These are phyloP conservation scores for Floccularia luteovirens DNA, from an alignment of 768 basidiomycete species.

Conservation along the genomic window DNA sequence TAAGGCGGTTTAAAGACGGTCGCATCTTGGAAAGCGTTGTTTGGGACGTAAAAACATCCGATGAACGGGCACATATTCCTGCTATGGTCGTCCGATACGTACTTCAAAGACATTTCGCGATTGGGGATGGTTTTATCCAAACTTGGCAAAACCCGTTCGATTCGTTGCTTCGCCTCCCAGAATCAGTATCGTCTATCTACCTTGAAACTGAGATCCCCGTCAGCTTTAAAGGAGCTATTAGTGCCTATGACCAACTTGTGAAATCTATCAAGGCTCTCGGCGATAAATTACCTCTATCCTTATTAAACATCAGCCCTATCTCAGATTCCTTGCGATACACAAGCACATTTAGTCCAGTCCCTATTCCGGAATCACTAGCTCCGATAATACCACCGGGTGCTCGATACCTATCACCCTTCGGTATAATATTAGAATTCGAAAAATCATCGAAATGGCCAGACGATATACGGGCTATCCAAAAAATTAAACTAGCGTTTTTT, in stretches of 20 bases:
- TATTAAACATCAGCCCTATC: constrained; percentile 69
- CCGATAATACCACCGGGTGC: constrained; percentile 49
- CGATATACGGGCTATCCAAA: constrained; percentile 86
- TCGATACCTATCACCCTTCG: constrained; percentile 61
- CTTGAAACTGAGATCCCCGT: constrained; percentile 28
- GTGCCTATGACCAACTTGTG: constrained; percentile 75
- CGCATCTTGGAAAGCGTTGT: constrained; percentile 91
- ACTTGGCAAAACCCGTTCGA: constrained; percentile 59
- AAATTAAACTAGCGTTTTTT: constrained; percentile 89
- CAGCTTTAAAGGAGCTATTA: constrained; percentile 68
- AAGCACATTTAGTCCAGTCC: constrained; percentile 72
- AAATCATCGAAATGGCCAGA: constrained; percentile 93
- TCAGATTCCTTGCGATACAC: constrained; percentile 79
- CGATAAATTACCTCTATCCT: constrained; percentile 68
- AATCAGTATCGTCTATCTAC: constrained; percentile 38
- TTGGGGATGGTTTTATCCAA: constrained; percentile 42
- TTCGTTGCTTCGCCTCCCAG: constrained; percentile 48
- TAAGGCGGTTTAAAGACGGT: constrained; percentile 94
- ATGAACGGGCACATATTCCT: constrained; percentile 78
- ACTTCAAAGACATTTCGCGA: constrained; percentile 68
- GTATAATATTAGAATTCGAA: constrained; percentile 83
- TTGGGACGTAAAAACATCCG: constrained; percentile 80
- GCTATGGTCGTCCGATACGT: constrained; percentile 67
- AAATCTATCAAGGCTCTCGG: constrained; percentile 66
- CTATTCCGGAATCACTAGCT: constrained; percentile 48